Evolutionary conservation across 805 yeast genomes (phyloP).

Genomic region (Phaffomyces opuntiae): DNA sequence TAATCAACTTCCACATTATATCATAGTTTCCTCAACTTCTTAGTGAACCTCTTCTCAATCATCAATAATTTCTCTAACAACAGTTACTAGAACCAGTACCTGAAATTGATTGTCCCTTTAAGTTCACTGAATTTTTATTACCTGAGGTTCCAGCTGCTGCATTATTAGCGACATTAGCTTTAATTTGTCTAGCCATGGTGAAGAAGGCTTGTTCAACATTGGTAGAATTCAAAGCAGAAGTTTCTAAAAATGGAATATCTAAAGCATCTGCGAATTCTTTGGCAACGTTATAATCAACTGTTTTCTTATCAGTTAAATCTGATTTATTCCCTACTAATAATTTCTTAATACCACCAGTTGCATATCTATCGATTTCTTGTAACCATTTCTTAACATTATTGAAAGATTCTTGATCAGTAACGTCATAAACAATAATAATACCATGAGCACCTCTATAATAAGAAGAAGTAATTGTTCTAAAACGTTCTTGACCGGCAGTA

Average conservation of each 20-base stretch:
- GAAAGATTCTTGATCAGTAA: conserved; percentile 94
- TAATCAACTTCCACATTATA: too few species aligned
- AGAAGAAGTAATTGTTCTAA: conserved; percentile 94
- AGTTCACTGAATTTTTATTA: conserved; percentile 60
- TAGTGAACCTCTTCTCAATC: too few species aligned
- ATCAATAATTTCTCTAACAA: conserved; percentile 24
- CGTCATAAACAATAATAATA: conserved; percentile 94
- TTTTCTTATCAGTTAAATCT: conserved; percentile 87
- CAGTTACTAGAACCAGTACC: conserved; percentile 38
- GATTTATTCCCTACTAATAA: conserved; percentile 95
- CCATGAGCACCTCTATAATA: conserved; percentile 99
- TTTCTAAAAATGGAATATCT: conserved; percentile 92
- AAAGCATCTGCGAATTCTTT: conserved; percentile 96
- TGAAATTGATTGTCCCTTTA: conserved; percentile 59
- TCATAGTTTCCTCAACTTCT: too few species aligned
- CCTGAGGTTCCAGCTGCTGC: conserved; percentile 29
- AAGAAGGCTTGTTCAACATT: conserved; percentile 98
- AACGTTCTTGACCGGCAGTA: conserved; percentile 98
- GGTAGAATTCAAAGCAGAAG: conserved; percentile 90
- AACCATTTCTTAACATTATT: conserved; percentile 97
- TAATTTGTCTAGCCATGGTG: conserved; percentile 98
- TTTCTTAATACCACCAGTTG: conserved; percentile 95
- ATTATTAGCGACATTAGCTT: conserved; percentile 80
- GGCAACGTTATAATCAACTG: conserved; percentile 92
- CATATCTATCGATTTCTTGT: conserved; percentile 97